Evolutionary conservation across 2,329 filamentous ascomycete species (phyloP).

Genomic region (Raffaelea ambrosiae): DNA sequence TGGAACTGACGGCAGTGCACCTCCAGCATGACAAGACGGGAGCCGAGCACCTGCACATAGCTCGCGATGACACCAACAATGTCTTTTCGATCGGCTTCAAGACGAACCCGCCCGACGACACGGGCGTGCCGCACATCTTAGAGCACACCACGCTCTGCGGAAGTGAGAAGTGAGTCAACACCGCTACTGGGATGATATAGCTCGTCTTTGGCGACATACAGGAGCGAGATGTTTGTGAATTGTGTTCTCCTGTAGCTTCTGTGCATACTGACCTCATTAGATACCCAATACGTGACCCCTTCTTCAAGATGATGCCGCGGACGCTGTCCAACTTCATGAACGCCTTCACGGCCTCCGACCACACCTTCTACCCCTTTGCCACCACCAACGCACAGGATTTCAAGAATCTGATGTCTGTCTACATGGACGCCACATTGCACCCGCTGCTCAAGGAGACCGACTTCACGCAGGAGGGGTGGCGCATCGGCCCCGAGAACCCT

Average conservation of each 20-base stretch:
- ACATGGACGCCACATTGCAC: conserved; percentile 87
- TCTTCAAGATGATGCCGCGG: conserved; percentile 98
- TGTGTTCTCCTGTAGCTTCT: too few species aligned
- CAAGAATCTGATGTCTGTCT: conserved; percentile 91
- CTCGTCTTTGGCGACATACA: too few species aligned
- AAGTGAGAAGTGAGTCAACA: conserved; percentile 67
- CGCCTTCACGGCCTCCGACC: conserved; percentile 90
- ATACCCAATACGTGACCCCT: conserved; percentile 95
- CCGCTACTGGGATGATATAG: neutral
- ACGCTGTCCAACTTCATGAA: conserved; percentile 99
- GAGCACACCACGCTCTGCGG: conserved; percentile 97
- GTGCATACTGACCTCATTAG: conserved; percentile 30
- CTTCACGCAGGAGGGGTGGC: conserved; percentile 95
- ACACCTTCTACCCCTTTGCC: conserved; percentile 96
- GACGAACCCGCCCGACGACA: conserved; percentile 95
- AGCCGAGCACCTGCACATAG: conserved; percentile 92
- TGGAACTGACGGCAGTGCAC: conserved; percentile 84
- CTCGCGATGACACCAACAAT: conserved; percentile 95
- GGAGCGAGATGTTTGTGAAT: too few species aligned
- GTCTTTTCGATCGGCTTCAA: conserved; percentile 99
- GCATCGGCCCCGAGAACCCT: conserved; percentile 86
- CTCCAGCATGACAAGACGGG: conserved; percentile 92
- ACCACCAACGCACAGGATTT: conserved; percentile 95
- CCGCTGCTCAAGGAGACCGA: conserved; percentile 84
- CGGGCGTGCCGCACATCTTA: conserved; percentile 90